phyloP scores from a whole-genome alignment of 129 eudicot species.

The Flaveria sonorensis region DNA sequence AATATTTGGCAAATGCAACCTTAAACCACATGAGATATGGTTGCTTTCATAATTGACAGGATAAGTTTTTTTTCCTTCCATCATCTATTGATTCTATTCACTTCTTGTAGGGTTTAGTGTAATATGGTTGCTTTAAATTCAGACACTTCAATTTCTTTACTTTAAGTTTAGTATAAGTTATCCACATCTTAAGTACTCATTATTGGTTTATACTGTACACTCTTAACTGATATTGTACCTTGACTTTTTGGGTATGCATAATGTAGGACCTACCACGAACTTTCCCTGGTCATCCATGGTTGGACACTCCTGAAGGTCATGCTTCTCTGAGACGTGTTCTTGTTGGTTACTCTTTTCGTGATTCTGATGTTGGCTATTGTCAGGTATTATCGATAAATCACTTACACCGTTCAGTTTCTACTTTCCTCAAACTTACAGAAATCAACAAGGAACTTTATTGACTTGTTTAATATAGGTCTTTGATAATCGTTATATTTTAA shows the following conservation, averaged over 20 bases:
- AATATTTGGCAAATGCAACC: background rate
- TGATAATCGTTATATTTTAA: background rate
- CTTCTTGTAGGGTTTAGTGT: background rate
- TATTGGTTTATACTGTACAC: background rate
- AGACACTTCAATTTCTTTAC: background rate
- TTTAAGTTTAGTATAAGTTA: background rate
- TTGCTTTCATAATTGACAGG: no score
- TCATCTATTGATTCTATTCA: background rate
- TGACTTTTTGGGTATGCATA: conserved; percentile 13
- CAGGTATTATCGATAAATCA: conserved; percentile 49
- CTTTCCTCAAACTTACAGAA: conserved; percentile 6
- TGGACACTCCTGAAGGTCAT: conserved; percentile 96
- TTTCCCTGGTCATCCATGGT: conserved; percentile 98
- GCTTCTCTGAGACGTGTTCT: conserved; percentile 96
- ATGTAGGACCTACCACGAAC: conserved; percentile 89
- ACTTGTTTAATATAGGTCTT: background rate
- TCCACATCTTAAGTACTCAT: background rate
- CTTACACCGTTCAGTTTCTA: background rate
- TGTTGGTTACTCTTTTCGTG: conserved; percentile 94
- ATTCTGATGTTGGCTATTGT: conserved; percentile 97
- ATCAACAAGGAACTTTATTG: conserved; percentile 5
- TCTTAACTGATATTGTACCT: background rate
- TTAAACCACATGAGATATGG: background rate
- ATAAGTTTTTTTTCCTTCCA: no score
- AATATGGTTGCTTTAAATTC: conserved; percentile 4